These are phyloP conservation scores for Phytophthora colocasiae DNA, from an alignment of 352 stramenopile species.

Conservation along the genomic window DNA sequence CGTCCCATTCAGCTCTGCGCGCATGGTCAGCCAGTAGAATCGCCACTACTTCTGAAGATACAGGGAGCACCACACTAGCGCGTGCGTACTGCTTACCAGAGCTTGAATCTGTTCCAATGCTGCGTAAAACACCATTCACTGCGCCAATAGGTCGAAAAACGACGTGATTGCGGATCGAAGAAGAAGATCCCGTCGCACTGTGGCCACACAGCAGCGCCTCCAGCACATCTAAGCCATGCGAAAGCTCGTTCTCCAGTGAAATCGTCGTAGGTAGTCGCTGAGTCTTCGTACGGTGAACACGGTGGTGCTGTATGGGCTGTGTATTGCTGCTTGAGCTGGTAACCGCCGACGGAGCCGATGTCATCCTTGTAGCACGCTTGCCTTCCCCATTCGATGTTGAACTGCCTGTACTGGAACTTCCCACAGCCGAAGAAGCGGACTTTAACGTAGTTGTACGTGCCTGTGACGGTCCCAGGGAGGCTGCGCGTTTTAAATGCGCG, in stretches of 20 bases:
- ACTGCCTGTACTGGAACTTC: not conserved
- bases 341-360: conserved; percentile 31
- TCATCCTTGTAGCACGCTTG: conserved; percentile 35
- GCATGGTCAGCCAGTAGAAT: conserved; percentile 71
- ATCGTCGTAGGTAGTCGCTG: conserved; percentile 75
- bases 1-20: conserved; percentile 80
- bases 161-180: conserved; percentile 42
- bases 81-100: conserved; percentile 60
- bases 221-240: conserved; percentile 67
- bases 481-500: conserved; percentile 24
- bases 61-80: conserved; percentile 68
- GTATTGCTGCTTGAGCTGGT: conserved; percentile 6
- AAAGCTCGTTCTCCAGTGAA: conserved; percentile 79
- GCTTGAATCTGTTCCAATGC: conserved; percentile 49
- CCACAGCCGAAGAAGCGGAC: conserved; percentile 21
- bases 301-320: conserved; percentile 14
- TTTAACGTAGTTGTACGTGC: conserved; percentile 25
- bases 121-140: conserved; percentile 65
- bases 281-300: conserved; percentile 46
- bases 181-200: conserved; percentile 17
- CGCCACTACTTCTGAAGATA: conserved; percentile 70
- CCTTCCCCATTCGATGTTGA: not conserved
- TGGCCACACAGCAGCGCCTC: conserved; percentile 60
- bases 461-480: conserved; percentile 30
- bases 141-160: conserved; percentile 67